Evolutionary conservation across 2,329 filamentous ascomycete species (phyloP), one percentile per base, ranked within the genome.

Genomic region (Fusarium keratoplasticum): DNA sequence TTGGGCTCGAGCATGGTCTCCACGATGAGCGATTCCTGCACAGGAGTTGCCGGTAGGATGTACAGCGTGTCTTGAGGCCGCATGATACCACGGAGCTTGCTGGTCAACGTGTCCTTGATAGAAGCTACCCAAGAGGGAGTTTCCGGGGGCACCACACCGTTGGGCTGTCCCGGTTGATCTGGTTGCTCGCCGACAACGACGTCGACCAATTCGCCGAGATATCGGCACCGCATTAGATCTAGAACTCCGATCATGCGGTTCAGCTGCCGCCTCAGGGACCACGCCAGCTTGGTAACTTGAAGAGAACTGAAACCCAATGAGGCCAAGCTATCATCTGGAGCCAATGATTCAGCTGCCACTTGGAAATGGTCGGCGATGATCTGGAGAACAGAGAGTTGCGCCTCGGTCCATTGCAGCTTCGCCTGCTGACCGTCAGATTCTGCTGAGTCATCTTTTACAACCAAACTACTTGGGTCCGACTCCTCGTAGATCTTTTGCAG

Each of bases 281-380:
- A 72, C 2, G 70, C 70, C 10, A 72, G 16, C 14, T 72, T 72
- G 2, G 70, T 72, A 3, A 72, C 70, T 13, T 72, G 70, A 0
- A 72, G 6, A 3, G 70, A 72, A 11, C 70, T 72, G n/a, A 72
- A 59, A 1, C 70, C 70, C 1, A 72, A 38, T 6, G 70, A 70
- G 1, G 70, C 70, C 14, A 72, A 9, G 9, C 70, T 72, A 3
- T 72, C 70, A 1, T 50, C 61, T 0, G 70, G 66, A 1, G 66
- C 47, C 4, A 73, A 31, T 5, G 50, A 60, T 9, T 66, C 55
- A 0, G 14, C 27, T 6, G 13, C 25, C 5, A 72, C 64, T 1
- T 70, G 72, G 31, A 72, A 73, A 29, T 72, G 64, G 11, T 44
- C 35, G 3, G 66, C 52, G 10, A 73, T 70, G 4, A 38, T 33